phyloP scores from a whole-genome alignment of 495 filamentous ascomycete genomes.

The Oidiodendron maius region DNA sequence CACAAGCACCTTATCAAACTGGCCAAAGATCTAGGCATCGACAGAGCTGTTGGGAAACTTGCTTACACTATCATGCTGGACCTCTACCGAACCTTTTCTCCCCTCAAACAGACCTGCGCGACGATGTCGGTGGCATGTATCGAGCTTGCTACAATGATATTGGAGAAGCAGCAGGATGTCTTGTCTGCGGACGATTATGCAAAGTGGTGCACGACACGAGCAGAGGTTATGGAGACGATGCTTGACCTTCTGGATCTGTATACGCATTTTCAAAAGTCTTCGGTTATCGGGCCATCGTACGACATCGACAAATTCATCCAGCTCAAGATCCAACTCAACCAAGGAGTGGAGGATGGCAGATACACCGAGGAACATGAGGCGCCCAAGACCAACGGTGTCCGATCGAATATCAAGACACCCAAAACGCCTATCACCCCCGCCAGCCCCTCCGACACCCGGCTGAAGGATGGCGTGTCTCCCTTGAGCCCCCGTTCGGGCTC shows the following conservation, averaged over 20 bases:
- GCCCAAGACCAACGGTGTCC: slow-evolving; percentile 17
- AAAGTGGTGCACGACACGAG: slow-evolving; percentile 55
- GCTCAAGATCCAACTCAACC: slow-evolving; percentile 81
- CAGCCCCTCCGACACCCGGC: slow-evolving; percentile 23
- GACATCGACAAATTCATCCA: slow-evolving; percentile 71
- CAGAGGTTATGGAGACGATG: slow-evolving; percentile 76
- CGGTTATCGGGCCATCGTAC: slow-evolving; percentile 64
- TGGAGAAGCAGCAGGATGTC: slow-evolving; percentile 14
- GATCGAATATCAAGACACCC: slow-evolving; percentile 23
- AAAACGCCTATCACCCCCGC: slow-evolving; percentile 27
- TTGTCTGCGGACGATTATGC: slow-evolving; percentile 28
- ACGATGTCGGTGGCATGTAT: slow-evolving; percentile 78
- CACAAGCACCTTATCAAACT: slow-evolving; percentile 80
- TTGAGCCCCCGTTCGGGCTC: slow-evolving; percentile 42
- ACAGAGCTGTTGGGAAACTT: slow-evolving; percentile 48
- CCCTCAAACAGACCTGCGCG: slow-evolving; percentile 76
- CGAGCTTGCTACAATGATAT: slow-evolving; percentile 68
- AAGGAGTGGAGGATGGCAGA: slow-evolving; percentile 55
- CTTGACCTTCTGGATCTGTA: slow-evolving; percentile 86
- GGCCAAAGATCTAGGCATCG: slow-evolving; percentile 38
- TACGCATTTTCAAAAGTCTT: slow-evolving; percentile 64
- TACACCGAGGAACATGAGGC: slow-evolving; percentile 32
- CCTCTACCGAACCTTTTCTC: slow-evolving; percentile 86
- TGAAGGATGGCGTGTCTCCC: slow-evolving; percentile 15
- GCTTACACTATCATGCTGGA: slow-evolving; percentile 82